Conservation (phyloP, 441 rosid genomes). For the Daphne laureola region DNA sequence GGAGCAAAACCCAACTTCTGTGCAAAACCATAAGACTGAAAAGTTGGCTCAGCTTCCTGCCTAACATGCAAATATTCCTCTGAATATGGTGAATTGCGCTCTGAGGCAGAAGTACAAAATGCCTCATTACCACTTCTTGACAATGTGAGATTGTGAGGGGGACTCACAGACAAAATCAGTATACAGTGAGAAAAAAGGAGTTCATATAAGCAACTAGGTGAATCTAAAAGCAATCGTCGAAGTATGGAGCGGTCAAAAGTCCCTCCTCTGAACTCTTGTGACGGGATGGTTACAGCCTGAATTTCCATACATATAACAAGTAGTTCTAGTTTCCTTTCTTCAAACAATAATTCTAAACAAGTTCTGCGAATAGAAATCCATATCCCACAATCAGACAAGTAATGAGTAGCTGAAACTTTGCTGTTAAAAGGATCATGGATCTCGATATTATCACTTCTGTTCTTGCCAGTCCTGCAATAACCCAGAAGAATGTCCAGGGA, state of each 20-base stretch:
- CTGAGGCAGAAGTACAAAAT: conserved; percentile 21
- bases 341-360: conserved; percentile 37
- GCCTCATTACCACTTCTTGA: conserved; percentile 22
- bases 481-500: conserved; percentile 60
- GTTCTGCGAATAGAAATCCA: conserved; percentile 52
- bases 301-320: conserved; percentile 37
- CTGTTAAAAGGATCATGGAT: conserved; percentile 24
- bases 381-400: conserved; percentile 39
- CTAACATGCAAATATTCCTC: conserved; percentile 24
- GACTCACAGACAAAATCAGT: conserved; percentile 39
- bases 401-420: conserved; percentile 24
- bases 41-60: conserved; percentile 30
- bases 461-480: conserved; percentile 34
- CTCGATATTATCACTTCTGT: conserved; percentile 23
- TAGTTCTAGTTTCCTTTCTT: conserved; percentile 43
- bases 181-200: conserved; percentile 51
- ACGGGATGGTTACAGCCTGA: conserved; percentile 45
- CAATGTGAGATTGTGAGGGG: conserved; percentile 29
- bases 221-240: conserved; percentile 31
- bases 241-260: conserved; percentile 34
- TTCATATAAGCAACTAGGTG: conserved; percentile 57
- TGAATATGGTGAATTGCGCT: conserved; percentile 15
- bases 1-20: conserved; percentile 36
- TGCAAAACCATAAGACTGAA: conserved; percentile 28
- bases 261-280: conserved; percentile 35